Percentiles rank a stretch among this genome's conserved stretches.
Evolutionary conservation across 2,329 filamentous ascomycete genomes (phyloP).

Genomic region (Arthrobotrys pseudoclavata): DNA sequence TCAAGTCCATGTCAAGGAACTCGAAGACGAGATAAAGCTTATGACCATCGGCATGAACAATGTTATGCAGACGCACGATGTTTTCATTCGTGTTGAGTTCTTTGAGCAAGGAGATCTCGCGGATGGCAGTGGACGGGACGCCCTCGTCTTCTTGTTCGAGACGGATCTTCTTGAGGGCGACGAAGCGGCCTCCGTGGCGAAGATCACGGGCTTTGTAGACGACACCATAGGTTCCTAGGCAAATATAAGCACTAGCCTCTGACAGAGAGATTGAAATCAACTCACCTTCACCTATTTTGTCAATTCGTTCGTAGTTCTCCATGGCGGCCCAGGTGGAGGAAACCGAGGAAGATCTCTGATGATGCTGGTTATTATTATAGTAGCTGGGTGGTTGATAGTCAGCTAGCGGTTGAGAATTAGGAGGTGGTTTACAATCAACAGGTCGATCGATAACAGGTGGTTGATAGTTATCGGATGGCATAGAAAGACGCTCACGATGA

Average conservation of each 20-base stretch:
- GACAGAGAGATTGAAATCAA: slow-evolving; percentile 37
- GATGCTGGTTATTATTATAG: background rate
- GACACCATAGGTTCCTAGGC: slow-evolving; percentile 87
- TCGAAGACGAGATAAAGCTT: slow-evolving; percentile 95
- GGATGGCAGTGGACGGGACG: slow-evolving; percentile 91
- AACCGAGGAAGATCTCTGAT: slow-evolving; percentile 24
- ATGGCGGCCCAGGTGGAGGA: slow-evolving; percentile 68
- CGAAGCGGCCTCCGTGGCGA: slow-evolving; percentile 83
- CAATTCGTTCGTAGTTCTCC: slow-evolving; percentile 97
- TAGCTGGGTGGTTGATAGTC: slow-evolving; percentile 10
- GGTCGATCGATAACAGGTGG: background rate
- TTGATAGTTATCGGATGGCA: slow-evolving; percentile 11
- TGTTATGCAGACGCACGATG: slow-evolving; percentile 89
- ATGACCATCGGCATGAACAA: slow-evolving; percentile 93
- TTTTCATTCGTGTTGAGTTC: slow-evolving; percentile 89
- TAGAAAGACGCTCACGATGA: background rate
- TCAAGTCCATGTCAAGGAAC: slow-evolving; percentile 90
- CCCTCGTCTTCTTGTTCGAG: slow-evolving; percentile 96
- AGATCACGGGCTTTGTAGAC: slow-evolving; percentile 95
- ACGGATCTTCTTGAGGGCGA: slow-evolving; percentile 94
- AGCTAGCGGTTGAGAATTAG: background rate
- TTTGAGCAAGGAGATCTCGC: slow-evolving; percentile 92
- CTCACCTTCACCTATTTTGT: slow-evolving; percentile 95
- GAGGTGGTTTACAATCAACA: slow-evolving; percentile 12
- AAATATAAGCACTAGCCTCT: background rate